Percentiles rank a stretch among this genome's conserved stretches.
These are phyloP conservation scores for Aspergillus indologenus DNA, from an alignment of 495 filamentous ascomycete genomes.

Conservation along the genomic window DNA sequence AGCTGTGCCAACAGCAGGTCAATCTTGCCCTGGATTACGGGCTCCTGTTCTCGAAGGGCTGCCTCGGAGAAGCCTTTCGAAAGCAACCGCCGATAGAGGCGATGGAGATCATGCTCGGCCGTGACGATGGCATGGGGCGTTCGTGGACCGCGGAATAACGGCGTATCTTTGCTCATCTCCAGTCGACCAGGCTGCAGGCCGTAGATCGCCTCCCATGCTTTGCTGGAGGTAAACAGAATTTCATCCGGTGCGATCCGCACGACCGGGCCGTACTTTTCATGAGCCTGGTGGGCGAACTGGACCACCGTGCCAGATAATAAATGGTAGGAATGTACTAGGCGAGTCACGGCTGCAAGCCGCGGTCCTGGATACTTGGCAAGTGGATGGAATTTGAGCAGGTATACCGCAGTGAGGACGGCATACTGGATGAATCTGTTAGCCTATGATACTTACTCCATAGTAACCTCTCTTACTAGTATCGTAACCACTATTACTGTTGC, in stretches of 20 bases:
- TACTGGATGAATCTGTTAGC: background rate
- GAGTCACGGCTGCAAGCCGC: background rate
- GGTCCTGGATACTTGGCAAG: background rate
- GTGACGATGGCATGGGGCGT: background rate
- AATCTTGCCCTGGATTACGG: conserved; percentile 1
- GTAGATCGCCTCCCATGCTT: conserved; percentile 10
- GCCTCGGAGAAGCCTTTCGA: background rate
- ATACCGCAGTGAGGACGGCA: background rate
- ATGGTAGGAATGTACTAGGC: background rate
- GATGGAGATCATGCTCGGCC: background rate
- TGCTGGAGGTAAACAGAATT: conserved; percentile 2
- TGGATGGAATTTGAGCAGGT: background rate
- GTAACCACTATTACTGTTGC: background rate
- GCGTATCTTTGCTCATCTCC: background rate
- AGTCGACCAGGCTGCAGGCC: background rate
- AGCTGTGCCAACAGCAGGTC: background rate
- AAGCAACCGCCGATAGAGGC: background rate
- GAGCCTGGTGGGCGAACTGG: conserved; percentile 3
- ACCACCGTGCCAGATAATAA: background rate
- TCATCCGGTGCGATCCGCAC: conserved; percentile 53
- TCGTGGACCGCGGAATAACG: background rate
- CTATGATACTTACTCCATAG: too few relatives aligned
- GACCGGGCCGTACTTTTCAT: conserved; percentile 45
- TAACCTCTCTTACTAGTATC: background rate
- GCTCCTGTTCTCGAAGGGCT: background rate